Percentiles rank a stretch among this genome's conserved stretches.
These are phyloP conservation scores for Ananas comosus DNA, from an alignment of 176 grass and related monocot genomes.

Conservation along the genomic window DNA sequence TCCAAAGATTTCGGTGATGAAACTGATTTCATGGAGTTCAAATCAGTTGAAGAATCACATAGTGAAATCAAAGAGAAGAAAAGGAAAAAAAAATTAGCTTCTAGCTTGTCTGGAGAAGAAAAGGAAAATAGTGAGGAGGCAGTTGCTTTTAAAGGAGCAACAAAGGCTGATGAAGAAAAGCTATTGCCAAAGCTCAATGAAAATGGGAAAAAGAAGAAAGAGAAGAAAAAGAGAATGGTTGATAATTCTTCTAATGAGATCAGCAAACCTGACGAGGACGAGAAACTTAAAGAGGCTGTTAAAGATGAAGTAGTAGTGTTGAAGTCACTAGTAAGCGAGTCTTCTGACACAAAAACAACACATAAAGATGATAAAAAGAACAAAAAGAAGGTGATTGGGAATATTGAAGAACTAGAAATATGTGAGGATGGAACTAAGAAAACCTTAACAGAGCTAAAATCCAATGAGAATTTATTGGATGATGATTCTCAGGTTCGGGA, in stretches of 20 bases:
- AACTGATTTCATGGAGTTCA: background rate
- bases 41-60: background rate
- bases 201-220: conserved; percentile 42
- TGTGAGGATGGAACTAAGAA: conserved; percentile 8
- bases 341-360: conserved; percentile 11
- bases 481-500: conserved; percentile 27
- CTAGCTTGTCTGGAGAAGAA: background rate
- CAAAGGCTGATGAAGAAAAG: background rate
- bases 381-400: conserved; percentile 9
- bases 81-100: conserved; percentile 34
- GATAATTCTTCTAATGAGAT: conserved; percentile 1
- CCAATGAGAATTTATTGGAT: background rate
- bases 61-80: conserved; percentile 41
- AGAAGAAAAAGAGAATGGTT: conserved; percentile 34
- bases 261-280: background rate
- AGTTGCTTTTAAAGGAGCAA: background rate
- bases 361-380: conserved; percentile 24
- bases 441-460: background rate
- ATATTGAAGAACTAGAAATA: conserved; percentile 6
- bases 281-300: conserved; percentile 16
- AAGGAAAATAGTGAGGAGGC: background rate
- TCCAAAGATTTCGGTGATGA: background rate
- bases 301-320: conserved; percentile 28
- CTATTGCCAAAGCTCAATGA: conserved; percentile 6
- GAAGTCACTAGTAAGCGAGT: conserved; percentile 10